A percentile compares a stretch with the other conserved stretches of the same genome.
Conservation (phyloP, 176 grass and related monocot species). For the Guadua angustifolia region DNA sequence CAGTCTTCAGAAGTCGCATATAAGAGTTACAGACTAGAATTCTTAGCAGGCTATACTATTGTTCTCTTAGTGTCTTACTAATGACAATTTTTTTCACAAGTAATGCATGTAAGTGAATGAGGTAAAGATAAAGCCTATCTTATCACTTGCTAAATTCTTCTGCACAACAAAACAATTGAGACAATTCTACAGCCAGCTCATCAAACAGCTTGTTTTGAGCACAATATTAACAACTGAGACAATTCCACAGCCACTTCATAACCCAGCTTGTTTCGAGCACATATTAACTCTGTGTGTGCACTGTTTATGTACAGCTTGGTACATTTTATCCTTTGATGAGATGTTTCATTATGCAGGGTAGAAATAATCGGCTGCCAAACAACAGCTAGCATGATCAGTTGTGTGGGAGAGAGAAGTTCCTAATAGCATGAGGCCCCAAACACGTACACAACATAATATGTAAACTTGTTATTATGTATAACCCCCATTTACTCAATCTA, state of each 20-base stretch:
- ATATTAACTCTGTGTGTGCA: background rate
- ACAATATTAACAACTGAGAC: background rate
- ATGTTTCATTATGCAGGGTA: background rate
- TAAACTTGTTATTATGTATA: slow-evolving; percentile 15
- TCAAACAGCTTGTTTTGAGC: background rate
- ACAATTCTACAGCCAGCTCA: slow-evolving; percentile 18
- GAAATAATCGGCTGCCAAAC: slow-evolving; percentile 20
- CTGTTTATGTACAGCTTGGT: background rate
- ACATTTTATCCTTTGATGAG: slow-evolving; percentile 15
- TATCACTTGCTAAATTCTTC: background rate
- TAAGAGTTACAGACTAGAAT: slow-evolving; percentile 16
- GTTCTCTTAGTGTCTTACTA: background rate
- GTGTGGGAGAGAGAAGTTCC: background rate
- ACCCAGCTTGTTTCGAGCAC: slow-evolving; percentile 7
- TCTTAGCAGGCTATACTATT: background rate
- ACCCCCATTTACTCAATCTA: background rate
- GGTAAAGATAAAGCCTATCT: slow-evolving; percentile 12
- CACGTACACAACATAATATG: background rate
- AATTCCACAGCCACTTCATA: background rate
- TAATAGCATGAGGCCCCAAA: background rate
- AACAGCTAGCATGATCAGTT: background rate
- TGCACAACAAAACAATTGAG: background rate
- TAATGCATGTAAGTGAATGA: background rate
- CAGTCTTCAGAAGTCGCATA: slow-evolving; percentile 20
- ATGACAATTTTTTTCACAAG: background rate